Evolutionary conservation across 176 grass and related monocot genomes (phyloP).

Genomic region (Thalia dealbata): DNA sequence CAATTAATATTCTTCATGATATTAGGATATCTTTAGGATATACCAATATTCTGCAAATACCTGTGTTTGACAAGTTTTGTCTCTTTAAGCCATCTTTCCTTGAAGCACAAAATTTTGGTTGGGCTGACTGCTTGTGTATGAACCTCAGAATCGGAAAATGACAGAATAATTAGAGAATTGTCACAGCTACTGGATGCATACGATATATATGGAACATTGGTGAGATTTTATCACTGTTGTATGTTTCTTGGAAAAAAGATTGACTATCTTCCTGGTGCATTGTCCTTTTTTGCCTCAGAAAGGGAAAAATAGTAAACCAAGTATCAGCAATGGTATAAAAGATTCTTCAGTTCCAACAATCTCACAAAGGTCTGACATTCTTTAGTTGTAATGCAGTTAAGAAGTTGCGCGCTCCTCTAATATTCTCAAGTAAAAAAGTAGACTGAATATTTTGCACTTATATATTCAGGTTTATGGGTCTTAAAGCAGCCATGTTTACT

Average conservation of each 20-base stretch:
- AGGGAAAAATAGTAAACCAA: conserved; percentile 15
- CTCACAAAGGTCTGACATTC: conserved; percentile 47
- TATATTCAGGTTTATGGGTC: conserved; percentile 63
- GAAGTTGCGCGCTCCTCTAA: not conserved
- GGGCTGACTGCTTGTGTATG: not conserved
- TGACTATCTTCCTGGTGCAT: not conserved
- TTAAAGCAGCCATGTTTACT: conserved; percentile 65
- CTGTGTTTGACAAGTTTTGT: not conserved
- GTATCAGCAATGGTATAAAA: conserved; percentile 26
- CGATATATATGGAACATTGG: conserved; percentile 43
- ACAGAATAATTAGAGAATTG: conserved; percentile 53
- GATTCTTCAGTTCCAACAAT: conserved; percentile 38
- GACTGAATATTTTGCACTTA: not conserved
- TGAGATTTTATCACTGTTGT: conserved; percentile 22
- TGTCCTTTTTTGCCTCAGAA: conserved; percentile 27
- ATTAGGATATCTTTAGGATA: not conserved
- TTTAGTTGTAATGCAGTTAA: not conserved
- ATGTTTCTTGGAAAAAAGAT: conserved; percentile 3
- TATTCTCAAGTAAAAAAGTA: conserved; percentile 2
- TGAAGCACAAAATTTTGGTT: not conserved
- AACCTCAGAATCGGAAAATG: conserved; percentile 32
- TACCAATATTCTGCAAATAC: not conserved
- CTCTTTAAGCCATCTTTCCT: not conserved
- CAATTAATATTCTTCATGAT: too few species aligned
- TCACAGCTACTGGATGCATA: conserved; percentile 73